Conservation (phyloP, 768 basidiomycete genomes). For the Rhodotorula diobovata region DNA sequence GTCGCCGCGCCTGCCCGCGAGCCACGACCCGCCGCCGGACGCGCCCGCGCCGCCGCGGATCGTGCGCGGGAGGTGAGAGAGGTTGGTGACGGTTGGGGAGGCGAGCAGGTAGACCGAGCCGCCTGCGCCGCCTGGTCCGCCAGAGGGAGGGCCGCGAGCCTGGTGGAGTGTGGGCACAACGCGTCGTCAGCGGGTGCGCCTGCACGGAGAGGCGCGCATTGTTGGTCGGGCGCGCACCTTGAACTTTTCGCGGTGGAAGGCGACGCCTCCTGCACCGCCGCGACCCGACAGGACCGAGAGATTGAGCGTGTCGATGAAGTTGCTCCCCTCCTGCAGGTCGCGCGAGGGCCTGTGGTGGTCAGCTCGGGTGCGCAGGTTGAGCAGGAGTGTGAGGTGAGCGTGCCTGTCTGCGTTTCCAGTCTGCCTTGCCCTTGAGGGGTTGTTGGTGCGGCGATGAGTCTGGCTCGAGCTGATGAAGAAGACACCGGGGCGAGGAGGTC, state of each 20-base stretch:
- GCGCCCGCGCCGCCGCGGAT: slow-evolving; percentile 64
- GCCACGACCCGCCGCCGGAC: slow-evolving; percentile 79
- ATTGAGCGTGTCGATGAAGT: slow-evolving; percentile 35
- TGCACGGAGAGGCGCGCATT: fast-evolving
- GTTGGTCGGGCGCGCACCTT: slow-evolving; percentile 65
- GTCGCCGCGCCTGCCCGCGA: slow-evolving; percentile 68
- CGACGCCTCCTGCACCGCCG: slow-evolving; percentile 86
- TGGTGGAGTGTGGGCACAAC: background rate
- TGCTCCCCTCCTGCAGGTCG: slow-evolving; percentile 7
- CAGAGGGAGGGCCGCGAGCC: slow-evolving; percentile 64
- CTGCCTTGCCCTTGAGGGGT: slow-evolving; percentile 21
- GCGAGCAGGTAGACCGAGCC: slow-evolving; percentile 82
- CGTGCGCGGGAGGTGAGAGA: slow-evolving; percentile 66
- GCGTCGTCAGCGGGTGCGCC: too few relatives aligned
- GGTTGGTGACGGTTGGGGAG: slow-evolving; percentile 68
- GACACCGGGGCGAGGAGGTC: background rate
- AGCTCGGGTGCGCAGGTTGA: background rate
- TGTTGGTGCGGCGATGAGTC: background rate
- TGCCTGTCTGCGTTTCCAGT: slow-evolving; percentile 36
- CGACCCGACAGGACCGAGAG: slow-evolving; percentile 55
- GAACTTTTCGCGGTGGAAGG: slow-evolving; percentile 87
- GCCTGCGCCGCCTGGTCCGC: slow-evolving; percentile 85
- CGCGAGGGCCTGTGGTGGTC: background rate
- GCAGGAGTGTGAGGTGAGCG: background rate
- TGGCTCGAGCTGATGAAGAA: background rate